These are phyloP conservation scores for Eucalyptus erythrocorys DNA, from an alignment of 345 rosid genomes.

Conservation along the genomic window DNA sequence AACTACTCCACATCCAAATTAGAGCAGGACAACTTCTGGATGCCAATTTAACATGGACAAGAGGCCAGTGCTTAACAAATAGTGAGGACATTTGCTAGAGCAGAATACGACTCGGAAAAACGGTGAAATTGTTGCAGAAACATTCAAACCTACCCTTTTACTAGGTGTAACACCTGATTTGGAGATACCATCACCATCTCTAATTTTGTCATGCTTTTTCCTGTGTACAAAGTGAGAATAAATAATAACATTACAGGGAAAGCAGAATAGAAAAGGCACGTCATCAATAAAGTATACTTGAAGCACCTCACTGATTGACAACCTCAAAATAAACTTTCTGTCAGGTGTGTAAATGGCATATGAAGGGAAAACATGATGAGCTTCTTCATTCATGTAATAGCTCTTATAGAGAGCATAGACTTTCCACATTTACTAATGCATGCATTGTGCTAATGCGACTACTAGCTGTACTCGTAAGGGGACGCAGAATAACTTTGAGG, in stretches of 20 bases:
- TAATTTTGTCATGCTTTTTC: neutral
- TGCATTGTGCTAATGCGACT: neutral
- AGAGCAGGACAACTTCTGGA: neutral
- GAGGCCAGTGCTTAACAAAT: neutral
- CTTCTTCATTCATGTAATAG: neutral
- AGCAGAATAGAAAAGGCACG: neutral
- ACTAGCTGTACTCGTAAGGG: neutral
- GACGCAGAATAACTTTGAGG: neutral
- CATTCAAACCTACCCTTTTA: neutral
- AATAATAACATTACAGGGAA: neutral
- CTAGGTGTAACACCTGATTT: neutral
- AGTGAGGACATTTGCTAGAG: neutral
- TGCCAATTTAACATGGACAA: neutral
- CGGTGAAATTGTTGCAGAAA: neutral
- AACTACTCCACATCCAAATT: neutral
- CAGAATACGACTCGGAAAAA: neutral
- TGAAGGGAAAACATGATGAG: neutral
- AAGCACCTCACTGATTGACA: neutral
- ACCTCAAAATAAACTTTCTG: neutral
- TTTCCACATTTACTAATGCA: neutral
- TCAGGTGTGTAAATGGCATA: neutral
- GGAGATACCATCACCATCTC: neutral
- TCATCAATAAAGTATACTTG: neutral
- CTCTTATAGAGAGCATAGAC: neutral
- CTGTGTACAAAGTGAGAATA: neutral